A percentile compares a stretch with the other conserved stretches of the same genome.
Evolutionary conservation across 2,329 filamentous ascomycete genomes (phyloP).

Genomic region (Hysterium pulicare): DNA sequence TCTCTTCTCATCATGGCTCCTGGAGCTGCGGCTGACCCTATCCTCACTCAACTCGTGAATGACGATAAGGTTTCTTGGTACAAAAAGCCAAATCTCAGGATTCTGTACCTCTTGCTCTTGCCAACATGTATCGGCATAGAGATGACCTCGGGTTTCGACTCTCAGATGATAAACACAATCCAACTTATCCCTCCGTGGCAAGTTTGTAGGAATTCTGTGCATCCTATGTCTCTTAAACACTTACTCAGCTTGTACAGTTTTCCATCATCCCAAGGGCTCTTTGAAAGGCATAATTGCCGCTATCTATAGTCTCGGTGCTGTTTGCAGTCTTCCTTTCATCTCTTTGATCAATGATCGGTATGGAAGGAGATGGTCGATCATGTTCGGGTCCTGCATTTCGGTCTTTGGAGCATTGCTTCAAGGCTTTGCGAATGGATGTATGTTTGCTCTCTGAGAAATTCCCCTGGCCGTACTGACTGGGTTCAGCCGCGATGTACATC

Average conservation of each 20-base stretch:
- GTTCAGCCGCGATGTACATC: conserved; percentile 49
- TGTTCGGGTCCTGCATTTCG: conserved; percentile 43
- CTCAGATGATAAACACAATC: conserved; percentile 31
- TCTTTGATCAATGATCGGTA: conserved; percentile 40
- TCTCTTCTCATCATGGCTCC: conserved; percentile 4
- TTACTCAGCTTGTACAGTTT: conserved; percentile 14
- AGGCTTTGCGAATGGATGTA: conserved; percentile 21
- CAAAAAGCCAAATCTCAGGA: conserved; percentile 33
- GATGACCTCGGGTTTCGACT: conserved; percentile 32
- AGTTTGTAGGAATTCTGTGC: conserved; percentile 13
- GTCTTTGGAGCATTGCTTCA: conserved; percentile 37
- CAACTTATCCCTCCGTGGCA: conserved; percentile 28
- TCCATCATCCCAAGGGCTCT: conserved; percentile 32
- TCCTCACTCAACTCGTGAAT: conserved; percentile 40
- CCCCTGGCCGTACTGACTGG: neutral
- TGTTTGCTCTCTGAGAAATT: neutral
- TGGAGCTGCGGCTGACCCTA: conserved; percentile 29
- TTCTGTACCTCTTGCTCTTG: conserved; percentile 33
- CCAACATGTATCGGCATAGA: conserved; percentile 33
- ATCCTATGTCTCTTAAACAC: neutral
- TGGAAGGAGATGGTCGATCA: conserved; percentile 41
- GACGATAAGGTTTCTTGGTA: conserved; percentile 41
- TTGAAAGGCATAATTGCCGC: conserved; percentile 43
- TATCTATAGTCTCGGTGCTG: conserved; percentile 41
- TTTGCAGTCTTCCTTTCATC: conserved; percentile 34